Percentiles rank a stretch among this genome's conserved stretches.
phyloP scores from a whole-genome alignment of 2,329 filamentous ascomycete genomes.

The Alternaria gansuensis region DNA sequence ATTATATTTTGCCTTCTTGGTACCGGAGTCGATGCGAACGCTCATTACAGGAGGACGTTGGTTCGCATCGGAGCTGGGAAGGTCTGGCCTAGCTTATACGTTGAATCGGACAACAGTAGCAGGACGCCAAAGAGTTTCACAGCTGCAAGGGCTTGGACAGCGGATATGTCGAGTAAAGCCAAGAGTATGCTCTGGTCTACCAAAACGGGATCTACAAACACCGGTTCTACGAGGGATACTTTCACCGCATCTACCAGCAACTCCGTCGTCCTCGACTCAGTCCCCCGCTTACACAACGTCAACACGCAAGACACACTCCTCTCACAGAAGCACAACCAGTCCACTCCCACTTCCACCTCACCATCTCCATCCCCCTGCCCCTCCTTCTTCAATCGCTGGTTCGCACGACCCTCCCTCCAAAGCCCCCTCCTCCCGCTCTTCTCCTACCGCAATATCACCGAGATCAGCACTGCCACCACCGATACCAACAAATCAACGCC shows the following conservation, averaged over 20 bases:
- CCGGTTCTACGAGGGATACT: constrained; percentile 22
- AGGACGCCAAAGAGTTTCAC: constrained; percentile 29
- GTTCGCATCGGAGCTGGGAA: constrained; percentile 40
- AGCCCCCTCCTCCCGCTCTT: constrained; percentile 35
- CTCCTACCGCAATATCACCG: constrained; percentile 13
- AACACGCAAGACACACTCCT: constrained; percentile 24
- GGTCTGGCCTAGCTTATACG: constrained; percentile 43
- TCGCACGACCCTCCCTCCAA: constrained; percentile 18
- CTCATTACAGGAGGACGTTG: constrained; percentile 41
- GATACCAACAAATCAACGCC: constrained; percentile 4
- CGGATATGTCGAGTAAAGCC: constrained; percentile 34
- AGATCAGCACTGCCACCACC: not conserved
- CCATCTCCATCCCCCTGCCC: not conserved
- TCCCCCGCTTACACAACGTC: constrained; percentile 13
- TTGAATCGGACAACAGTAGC: constrained; percentile 24
- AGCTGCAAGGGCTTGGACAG: constrained; percentile 30
- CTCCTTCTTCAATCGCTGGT: constrained; percentile 35
- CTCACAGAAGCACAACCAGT: constrained; percentile 1
- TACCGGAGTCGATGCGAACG: constrained; percentile 66
- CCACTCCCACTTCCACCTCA: not conserved
- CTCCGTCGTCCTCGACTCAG: constrained; percentile 20
- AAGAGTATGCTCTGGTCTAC: constrained; percentile 36
- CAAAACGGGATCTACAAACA: constrained; percentile 28
- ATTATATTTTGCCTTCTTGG: constrained; percentile 71
- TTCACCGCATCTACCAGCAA: constrained; percentile 23